Base-by-base conservation (phyloP, 805 yeast genomes). In the Candida morakotiae region DNA sequence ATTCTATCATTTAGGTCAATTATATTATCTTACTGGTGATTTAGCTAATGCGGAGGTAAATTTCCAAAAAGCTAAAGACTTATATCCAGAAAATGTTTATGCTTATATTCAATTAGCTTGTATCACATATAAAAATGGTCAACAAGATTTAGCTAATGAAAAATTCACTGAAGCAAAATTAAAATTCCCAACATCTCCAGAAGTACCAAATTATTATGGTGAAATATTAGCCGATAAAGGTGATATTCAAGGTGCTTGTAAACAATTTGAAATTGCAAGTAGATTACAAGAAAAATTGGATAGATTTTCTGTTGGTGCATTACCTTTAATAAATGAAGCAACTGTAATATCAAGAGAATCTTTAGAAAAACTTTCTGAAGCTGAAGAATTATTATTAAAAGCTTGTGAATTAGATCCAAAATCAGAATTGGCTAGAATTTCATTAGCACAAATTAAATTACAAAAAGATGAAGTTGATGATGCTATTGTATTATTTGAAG, bases 1-100 rank as follows among this genome's bases (percentile, higher is more conserved):
- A 48, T 86, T 81, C 70, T 93, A 93, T 71, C 98, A 93, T 67
- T 80, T 83, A 59, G 98, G 95, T 49, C 99, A 93, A 75, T 73
- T 89, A 57, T 77, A 75, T 60, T 91, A 89, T 67, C 69, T 93
- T 53, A 78, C 86, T 44, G 82, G 81, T 44, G 85, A 87, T 43
- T 77, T 84, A 53, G 66, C 64, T 26, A 71, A 78, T 46, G 97
- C 98, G 25, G 75, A 79, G 53, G 66, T 59, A 28, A 79, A 85
- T 64, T 93, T 88, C 57, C 74, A 73, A 51, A 82, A 80, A 62
- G 83, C 96, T 31, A 80, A 81, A 56, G 77, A 77, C 46, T 69
- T 78, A 52, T 86, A 87, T 64, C 80, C 83, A 42, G 64, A 75
- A 11, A 91, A 87, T 59, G 80, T 87, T 41, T 86, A 81, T 54